phyloP scores from a whole-genome alignment of 139 green algal species.

The Ulvella scutata region DNA sequence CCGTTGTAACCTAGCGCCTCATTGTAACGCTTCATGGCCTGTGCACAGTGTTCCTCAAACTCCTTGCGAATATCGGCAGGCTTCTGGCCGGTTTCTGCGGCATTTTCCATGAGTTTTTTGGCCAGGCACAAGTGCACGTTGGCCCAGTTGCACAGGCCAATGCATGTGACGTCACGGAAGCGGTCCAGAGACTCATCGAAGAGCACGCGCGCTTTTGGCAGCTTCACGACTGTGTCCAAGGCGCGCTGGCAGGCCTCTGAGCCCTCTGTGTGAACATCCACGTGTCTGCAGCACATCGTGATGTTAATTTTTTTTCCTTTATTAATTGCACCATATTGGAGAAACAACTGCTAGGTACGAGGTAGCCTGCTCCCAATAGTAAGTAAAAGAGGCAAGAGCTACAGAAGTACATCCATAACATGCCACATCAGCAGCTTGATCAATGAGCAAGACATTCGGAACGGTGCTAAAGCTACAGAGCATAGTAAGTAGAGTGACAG shows the following conservation, averaged over 20 bases:
- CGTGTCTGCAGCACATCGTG: conserved; percentile 21
- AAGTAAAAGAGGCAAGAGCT: too few species aligned
- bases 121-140: conserved; percentile 47
- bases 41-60: background rate
- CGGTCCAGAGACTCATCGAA: conserved; percentile 59
- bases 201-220: conserved; percentile 40
- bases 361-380: too few species aligned
- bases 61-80: background rate
- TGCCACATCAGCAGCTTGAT: too few species aligned
- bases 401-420: too few species aligned
- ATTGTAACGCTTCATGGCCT: background rate
- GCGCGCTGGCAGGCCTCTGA: conserved; percentile 23
- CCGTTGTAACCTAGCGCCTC: background rate
- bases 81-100: background rate
- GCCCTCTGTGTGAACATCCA: conserved; percentile 55
- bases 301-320: too few species aligned
- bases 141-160: conserved; percentile 38
- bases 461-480: too few species aligned
- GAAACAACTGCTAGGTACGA: too few species aligned
- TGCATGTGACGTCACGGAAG: conserved; percentile 51
- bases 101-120: conserved; percentile 11
- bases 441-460: too few species aligned
- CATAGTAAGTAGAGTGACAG: too few species aligned
- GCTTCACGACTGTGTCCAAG: conserved; percentile 35
- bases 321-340: too few species aligned